These are phyloP conservation scores for Amaranthus tricolor DNA, from an alignment of 179 eudicot species.

Conservation along the genomic window DNA sequence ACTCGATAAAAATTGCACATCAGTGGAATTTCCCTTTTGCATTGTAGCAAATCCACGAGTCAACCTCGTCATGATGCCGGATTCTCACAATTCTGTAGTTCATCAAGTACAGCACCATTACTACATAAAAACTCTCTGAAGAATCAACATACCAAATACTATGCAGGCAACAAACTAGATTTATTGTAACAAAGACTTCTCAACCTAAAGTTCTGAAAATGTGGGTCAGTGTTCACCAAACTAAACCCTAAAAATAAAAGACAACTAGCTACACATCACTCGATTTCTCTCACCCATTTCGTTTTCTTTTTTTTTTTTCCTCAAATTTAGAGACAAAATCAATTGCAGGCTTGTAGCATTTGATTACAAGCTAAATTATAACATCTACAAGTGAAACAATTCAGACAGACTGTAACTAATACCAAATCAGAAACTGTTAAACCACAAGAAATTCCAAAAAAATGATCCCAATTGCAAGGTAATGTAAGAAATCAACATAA, in stretches of 20 bases:
- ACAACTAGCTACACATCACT: conserved; percentile 21
- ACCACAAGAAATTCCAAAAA: background rate
- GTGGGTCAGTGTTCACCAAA: conserved; percentile 34
- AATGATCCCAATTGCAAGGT: background rate
- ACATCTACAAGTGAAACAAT: conserved; percentile 7
- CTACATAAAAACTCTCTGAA: background rate
- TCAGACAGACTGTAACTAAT: background rate
- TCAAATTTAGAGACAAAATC: conserved; percentile 2
- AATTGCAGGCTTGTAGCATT: background rate
- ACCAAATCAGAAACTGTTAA: conserved; percentile 7
- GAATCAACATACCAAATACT: conserved; percentile 30
- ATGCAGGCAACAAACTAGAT: conserved; percentile 11
- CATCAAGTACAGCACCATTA: conserved; percentile 18
- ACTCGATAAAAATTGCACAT: conserved; percentile 64
- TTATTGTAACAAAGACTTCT: conserved; percentile 25
- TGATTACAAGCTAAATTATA: background rate
- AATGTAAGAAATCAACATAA: conserved; percentile 15
- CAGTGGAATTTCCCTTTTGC: conserved; percentile 63
- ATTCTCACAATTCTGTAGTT: conserved; percentile 24
- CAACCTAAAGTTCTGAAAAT: conserved; percentile 27
- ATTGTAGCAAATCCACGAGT: conserved; percentile 53
- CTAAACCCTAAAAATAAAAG: conserved; percentile 25
- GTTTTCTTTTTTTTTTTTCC: background rate
- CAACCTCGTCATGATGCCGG: conserved; percentile 57
- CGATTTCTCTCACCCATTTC: background rate